Base-by-base conservation (phyloP, 805 yeast species). In the Wickerhamomyces hampshirensis region DNA sequence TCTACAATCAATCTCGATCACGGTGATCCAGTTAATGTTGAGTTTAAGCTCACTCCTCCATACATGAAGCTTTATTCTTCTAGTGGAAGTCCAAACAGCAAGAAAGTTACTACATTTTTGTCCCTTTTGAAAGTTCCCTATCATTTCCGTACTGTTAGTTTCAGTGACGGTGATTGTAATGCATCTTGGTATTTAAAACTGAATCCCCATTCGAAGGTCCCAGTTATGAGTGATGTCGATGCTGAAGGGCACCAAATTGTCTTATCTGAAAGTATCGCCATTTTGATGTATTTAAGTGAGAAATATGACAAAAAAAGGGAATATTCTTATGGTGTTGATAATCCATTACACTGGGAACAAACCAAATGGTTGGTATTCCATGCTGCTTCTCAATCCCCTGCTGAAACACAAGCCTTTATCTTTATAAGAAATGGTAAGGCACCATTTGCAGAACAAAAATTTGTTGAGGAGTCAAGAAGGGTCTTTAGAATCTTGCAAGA, bases 141-240 rank as follows among this genome's bases (percentile, higher is more conserved):
- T 49, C 56, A 63, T 42, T 48, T 53, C 38, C 48, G 68, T 31
- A 43, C 45, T 5, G 51, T 80, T 35, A 71, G 72, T 42, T 51
- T 79, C 28, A 3, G 37, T 1, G 60, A 54, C 18, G 57, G 59
- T 29, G 73, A 56, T 28, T 80, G 76, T 39, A 77, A 78, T 50
- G 70, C 71, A 44, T 73, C 66, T 6, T 73, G 80, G 79, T 80
- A 63, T 45, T 51, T 75, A 32, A 62, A 69, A 36, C 55, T 75
- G 50, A 76, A 78, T 53, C 78, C 80, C 13, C 77, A 79, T 47
- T 84, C 85, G 5, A 62, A 76, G 46, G 72, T 80, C 34, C 86
- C 86, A 19, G 66, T 77, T 0, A 54, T 80, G 24, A 62, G 53
- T 26, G 68, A 65, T 33, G 60, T 52, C 24, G 50, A 55, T 29